These are phyloP conservation scores for Diversispora epigaea DNA, from an alignment of 192 early-diverging fungal species.

Conservation along the genomic window DNA sequence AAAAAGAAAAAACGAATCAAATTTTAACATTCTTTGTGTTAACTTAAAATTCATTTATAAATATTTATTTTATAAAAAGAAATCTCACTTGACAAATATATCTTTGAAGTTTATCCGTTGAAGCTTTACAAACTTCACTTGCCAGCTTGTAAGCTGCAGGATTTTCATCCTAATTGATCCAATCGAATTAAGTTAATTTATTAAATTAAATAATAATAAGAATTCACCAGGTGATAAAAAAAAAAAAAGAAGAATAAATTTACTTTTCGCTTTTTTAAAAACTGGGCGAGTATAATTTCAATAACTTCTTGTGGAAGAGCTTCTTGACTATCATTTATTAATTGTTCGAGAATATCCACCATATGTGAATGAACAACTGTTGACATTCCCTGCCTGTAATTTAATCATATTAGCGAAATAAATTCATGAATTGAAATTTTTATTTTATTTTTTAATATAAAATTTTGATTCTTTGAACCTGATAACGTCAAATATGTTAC, in stretches of 20 bases:
- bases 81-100: constrained; percentile 78
- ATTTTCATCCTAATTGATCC: constrained; percentile 53
- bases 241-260: neutral
- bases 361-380: constrained; percentile 79
- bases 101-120: constrained; percentile 80
- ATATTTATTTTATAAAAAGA: neutral
- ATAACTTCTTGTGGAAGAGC: constrained; percentile 76
- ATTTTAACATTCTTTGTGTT: neutral
- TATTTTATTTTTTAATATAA: constrained; percentile 1
- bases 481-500: constrained; percentile 67
- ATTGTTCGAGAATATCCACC: constrained; percentile 77
- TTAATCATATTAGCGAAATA: constrained; percentile 4
- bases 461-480: no score
- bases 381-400: constrained; percentile 59
- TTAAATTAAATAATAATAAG: neutral
- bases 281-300: constrained; percentile 79
- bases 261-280: constrained; percentile 67
- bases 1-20: neutral
- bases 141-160: constrained; percentile 73
- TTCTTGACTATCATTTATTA: constrained; percentile 69
- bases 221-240: neutral
- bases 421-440: constrained; percentile 10
- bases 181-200: neutral
- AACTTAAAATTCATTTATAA: no score
- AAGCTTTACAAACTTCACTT: constrained; percentile 71